phyloP scores from a whole-genome alignment of 108 stramenopile genomes.

The Cyclotella atomus region DNA sequence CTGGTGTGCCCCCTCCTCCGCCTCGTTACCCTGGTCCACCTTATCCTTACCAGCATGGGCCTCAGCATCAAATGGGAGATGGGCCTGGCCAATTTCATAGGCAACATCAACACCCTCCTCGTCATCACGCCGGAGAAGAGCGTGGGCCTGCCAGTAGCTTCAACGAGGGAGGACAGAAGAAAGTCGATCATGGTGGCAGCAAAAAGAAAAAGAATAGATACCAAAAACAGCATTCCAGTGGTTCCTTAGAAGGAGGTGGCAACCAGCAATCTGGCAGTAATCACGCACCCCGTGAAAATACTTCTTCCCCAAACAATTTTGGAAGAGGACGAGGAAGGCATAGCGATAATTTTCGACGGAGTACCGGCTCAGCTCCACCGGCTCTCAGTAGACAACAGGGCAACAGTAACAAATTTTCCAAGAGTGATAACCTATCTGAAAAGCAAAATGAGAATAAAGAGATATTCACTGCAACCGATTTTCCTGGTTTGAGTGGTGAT shows the following conservation, averaged over 20 bases:
- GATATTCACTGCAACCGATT: conserved; percentile 43
- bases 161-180: conserved; percentile 3
- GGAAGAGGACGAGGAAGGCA: conserved; percentile 11
- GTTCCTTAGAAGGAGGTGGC: conserved; percentile 4
- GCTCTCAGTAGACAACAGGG: conserved; percentile 23
- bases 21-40: conserved; percentile 27
- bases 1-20: conserved; percentile 31
- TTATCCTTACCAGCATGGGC: conserved; percentile 16
- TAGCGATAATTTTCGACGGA: conserved; percentile 13
- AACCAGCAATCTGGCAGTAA: conserved; percentile 3
- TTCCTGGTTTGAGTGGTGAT: conserved; percentile 48
- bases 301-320: conserved; percentile 6
- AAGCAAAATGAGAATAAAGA: conserved; percentile 26
- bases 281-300: conserved; percentile 4
- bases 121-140: background rate
- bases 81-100: conserved; percentile 14
- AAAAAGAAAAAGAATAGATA: conserved; percentile 22
- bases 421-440: background rate
- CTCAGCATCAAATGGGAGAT: conserved; percentile 13
- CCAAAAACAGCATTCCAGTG: conserved; percentile 5
- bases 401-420: conserved; percentile 22
- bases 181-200: conserved; percentile 8
- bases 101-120: conserved; percentile 8
- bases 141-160: background rate
- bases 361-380: conserved; percentile 16